Evolutionary conservation across 139 green algal species (phyloP), one percentile per base, ranked within the genome.

Genomic region (Ettlia oleoabundans): DNA sequence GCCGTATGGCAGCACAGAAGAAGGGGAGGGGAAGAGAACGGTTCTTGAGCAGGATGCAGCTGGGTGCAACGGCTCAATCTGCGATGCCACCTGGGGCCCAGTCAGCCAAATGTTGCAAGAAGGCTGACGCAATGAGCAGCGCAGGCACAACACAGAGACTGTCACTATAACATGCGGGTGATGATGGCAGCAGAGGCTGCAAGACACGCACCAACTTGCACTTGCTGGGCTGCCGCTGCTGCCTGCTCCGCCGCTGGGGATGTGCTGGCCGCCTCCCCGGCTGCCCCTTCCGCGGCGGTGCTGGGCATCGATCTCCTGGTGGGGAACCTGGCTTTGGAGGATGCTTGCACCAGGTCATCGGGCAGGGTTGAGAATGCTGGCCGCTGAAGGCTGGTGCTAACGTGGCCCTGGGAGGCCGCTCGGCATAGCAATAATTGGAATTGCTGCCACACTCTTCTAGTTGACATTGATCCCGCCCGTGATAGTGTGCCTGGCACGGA

Each of bases 281-380:
- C 72, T 79, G 72, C 72, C 19, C 21, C 72, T 8, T 3, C 22
- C 4, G 22, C 53, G 10, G 24, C 69, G 22, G 24, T 40, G 42
- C 26, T 51, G 33, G 69, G 69, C 26, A 62, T n/a, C 43, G 64
- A 26, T 75, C 77, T 22, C 24, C 51, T 24, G 21, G 26, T 24
- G 13, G 82, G 84, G 58, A 76, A 88, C 8, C 28, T 38, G 6
- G 78, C 77, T 22, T 38, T 32, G 5, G 52, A 24, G 13, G 61
- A 58, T 0, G 77, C 78, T 19, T 33, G 28, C 26, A 69, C 38
- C 24, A 88, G 78, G 72, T 88, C 84, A 21, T 85, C 69, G 33
- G 84, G 84, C 13, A 88, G 81, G 43, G 81, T 80, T 24, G 73
- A 80, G 26, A 37, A 80, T 26, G 73, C 58, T 33, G 69, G 55